Evolutionary conservation across 805 yeast species (phyloP), one percentile per base, ranked within the genome.

Genomic region (Hanseniaspora meyeri): DNA sequence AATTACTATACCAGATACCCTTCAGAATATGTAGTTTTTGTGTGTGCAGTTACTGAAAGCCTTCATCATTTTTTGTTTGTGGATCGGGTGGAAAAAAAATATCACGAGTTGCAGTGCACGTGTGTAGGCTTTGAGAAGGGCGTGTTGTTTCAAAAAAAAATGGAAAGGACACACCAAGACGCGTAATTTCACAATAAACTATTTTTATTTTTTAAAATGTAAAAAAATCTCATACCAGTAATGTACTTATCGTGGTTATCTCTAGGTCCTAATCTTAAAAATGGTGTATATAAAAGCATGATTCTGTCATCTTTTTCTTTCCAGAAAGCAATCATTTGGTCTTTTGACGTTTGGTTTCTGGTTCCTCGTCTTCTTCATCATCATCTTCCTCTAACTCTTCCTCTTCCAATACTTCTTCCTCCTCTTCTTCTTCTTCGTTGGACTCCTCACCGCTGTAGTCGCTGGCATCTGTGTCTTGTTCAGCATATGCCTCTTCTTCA

Each of bases 401-500:
- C n/a, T 66, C 74, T 19, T 66, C 73, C 2, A 68, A 77, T 9
- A 70, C 77, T 7, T 69, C 77, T 5, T 68, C 75, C 10, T 66
- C 72, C 20, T 66, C 75, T 0, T 65, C 77, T 5, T 64, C 77
- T 9, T 60, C 77, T 2, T 65, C 77, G 1, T 63, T 74, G 7
- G 64, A 72, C 1, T 68, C 79, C 27, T 66, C 76, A 5, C 66
- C 79, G 3, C 64, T 76, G 4, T 69, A 78, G 14, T 65, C 76
- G 0, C 65, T 72, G 0, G 63, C 77, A 0, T 64, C 78, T 1
- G 62, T 78, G 14, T 69, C 81, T 0, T 68, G 78, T n/a, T 72
- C 80, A 2, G 66, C 78, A 4, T 74, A 80, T 0, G 70, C 78
- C 0, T 69, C 79, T 2, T 67, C 79, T 1, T 70, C 79, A 0